A percentile compares a stretch with the other conserved stretches of the same genome.
Evolutionary conservation across 768 basidiomycete genomes (phyloP).

Genomic region (Sporobolomyces pararoseus): DNA sequence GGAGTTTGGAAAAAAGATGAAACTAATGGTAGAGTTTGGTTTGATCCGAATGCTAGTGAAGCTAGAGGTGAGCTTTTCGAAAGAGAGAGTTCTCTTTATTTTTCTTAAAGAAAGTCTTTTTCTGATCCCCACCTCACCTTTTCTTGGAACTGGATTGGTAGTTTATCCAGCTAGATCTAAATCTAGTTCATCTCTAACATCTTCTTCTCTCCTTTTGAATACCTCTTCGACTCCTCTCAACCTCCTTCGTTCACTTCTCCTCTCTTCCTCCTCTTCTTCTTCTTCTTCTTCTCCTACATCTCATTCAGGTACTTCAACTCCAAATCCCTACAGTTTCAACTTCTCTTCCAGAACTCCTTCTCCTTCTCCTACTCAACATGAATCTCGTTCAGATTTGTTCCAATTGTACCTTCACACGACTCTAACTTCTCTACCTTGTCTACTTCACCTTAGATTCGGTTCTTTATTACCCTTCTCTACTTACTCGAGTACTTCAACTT

Average conservation of each 20-base stretch:
- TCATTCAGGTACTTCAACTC: constrained; percentile 73
- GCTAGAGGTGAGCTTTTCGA: too few relatives aligned
- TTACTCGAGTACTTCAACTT: neutral
- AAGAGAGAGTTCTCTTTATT: too few relatives aligned
- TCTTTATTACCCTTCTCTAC: constrained; percentile 57
- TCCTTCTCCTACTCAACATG: constrained; percentile 61
- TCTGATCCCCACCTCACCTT: too few relatives aligned
- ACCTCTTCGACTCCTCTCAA: neutral
- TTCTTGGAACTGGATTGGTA: neutral
- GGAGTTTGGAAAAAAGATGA: constrained; percentile 85
- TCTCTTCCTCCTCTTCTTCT: constrained; percentile 52
- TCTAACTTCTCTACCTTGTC: constrained; percentile 90
- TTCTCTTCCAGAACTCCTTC: constrained; percentile 67
- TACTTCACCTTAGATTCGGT: constrained; percentile 86
- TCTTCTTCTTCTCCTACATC: constrained; percentile 54
- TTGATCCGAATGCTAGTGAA: constrained; percentile 77
- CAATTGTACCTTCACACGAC: constrained; percentile 97
- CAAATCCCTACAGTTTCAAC: constrained; percentile 57
- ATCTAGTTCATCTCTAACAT: constrained; percentile 3
- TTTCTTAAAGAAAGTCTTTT: too few relatives aligned
- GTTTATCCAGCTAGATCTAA: constrained; percentile 44
- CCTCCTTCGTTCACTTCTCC: neutral
- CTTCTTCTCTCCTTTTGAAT: neutral
- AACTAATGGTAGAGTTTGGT: constrained; percentile 70
- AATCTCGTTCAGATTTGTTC: constrained; percentile 59